These are phyloP conservation scores for Chimonanthus salicifolius DNA, from an alignment of 164 flowering plant genomes.

Conservation along the genomic window DNA sequence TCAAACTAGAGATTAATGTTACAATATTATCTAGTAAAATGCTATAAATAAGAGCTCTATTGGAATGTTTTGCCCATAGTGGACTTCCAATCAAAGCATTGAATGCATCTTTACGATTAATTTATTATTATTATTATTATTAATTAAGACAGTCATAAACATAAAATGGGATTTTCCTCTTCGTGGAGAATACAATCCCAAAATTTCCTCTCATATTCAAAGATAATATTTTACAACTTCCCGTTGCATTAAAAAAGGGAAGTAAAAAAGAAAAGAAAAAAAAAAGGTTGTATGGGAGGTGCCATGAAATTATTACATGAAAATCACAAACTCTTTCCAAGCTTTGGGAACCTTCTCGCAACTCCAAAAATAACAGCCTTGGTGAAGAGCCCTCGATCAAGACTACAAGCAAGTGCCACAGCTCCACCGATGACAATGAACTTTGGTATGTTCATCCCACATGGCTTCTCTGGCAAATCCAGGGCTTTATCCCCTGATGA, in stretches of 20 bases:
- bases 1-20: no score
- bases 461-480: conserved; percentile 28
- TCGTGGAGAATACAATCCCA: not conserved
- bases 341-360: conserved; percentile 60
- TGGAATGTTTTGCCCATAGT: no score
- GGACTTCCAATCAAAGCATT: no score
- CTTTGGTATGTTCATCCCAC: conserved; percentile 50
- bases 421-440: conserved; percentile 67
- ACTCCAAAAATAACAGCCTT: conserved; percentile 83
- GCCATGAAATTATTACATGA: not conserved
- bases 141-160: not conserved
- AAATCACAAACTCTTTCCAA: conserved; percentile 49
- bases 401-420: conserved; percentile 63
- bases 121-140: no score
- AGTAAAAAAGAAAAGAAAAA: not conserved
- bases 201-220: not conserved
- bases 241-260: not conserved
- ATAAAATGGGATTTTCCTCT: not conserved
- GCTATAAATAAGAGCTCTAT: no score
- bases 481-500: conserved; percentile 22
- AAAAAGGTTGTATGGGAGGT: not conserved
- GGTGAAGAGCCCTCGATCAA: conserved; percentile 73
- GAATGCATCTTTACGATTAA: no score
- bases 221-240: not conserved
- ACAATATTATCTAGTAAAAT: no score